Conservation (phyloP, 352 stramenopile species). For the Globisporangium solare region DNA sequence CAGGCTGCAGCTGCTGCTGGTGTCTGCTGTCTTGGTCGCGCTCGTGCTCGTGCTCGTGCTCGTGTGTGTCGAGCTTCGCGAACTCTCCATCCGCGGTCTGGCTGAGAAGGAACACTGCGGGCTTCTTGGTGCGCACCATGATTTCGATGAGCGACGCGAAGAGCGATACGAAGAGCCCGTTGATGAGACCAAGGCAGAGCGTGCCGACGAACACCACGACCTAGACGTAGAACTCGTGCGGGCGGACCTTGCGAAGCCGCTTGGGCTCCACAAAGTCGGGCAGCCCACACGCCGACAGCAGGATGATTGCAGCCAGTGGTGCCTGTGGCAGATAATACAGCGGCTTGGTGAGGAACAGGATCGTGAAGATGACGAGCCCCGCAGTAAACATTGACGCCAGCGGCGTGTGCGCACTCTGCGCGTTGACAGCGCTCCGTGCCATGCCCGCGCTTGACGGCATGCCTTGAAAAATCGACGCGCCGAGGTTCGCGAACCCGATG, state of each 20-base stretch:
- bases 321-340: slow-evolving; percentile 89
- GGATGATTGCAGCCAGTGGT: slow-evolving; percentile 86
- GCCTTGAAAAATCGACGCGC: slow-evolving; percentile 82
- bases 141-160: slow-evolving; percentile 55
- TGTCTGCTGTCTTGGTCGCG: neutral
- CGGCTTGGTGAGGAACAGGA: slow-evolving; percentile 84
- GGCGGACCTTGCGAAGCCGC: slow-evolving; percentile 64
- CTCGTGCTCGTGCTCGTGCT: slow-evolving; percentile 13
- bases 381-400: slow-evolving; percentile 88
- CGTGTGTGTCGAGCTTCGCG: slow-evolving; percentile 23
- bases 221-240: slow-evolving; percentile 68
- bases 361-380: slow-evolving; percentile 83
- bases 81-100: slow-evolving; percentile 30
- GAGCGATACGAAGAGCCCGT: slow-evolving; percentile 46
- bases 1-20: too few species aligned
- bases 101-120: slow-evolving; percentile 37
- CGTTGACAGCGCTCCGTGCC: slow-evolving; percentile 89
- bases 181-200: slow-evolving; percentile 39
- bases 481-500: slow-evolving; percentile 88
- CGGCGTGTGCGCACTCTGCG: slow-evolving; percentile 82
- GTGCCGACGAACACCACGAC: slow-evolving; percentile 41
- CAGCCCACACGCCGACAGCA: slow-evolving; percentile 83
- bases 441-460: slow-evolving; percentile 91
- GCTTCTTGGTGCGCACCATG: slow-evolving; percentile 61
- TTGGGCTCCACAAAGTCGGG: slow-evolving; percentile 87